Base-by-base conservation (phyloP, 164 flowering plant species). In the Vitis labrusca region DNA sequence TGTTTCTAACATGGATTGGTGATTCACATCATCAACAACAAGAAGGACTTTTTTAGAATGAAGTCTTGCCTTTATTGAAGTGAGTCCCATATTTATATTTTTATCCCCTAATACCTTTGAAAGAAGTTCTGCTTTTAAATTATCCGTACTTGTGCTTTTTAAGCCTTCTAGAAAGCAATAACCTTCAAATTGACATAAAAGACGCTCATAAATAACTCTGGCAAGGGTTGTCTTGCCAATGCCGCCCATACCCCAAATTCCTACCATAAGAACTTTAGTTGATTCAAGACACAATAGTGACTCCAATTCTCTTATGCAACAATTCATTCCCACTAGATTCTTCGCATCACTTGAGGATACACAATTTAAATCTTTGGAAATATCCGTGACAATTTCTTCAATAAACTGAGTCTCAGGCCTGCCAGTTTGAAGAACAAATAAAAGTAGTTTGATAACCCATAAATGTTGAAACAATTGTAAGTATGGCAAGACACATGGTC, bases 161-260 rank as follows among this genome's bases (percentile, higher is more conserved):
- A 75, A 72, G 69, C 76, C 69, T 2, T 55, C 62, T 16, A 76
- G 53, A 51, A 76, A 76, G 71, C 68, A 17, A 16, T 55, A 17
- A 10, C 59, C 52, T 7, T 77, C 75, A 55, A 79, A 82, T 0
- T 51, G 1, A n/a, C 13, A 1, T 1, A 12, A 27, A 0, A 63
- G 23, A 48, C 30, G 52, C 14, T 61, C 27, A 13, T 10, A 59
- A 10, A 66, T 3, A 12, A 53, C 75, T 54, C 63, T 58, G 50
- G 81, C 78, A 47, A 78, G 17, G 10, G 79, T 74, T 16, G 80
- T 81, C 65, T 78, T 78, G 10, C 84, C 77, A 15, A 77, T 53
- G 0, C 84, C 84, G 14, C 74, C 78, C 73, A 76, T 76, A 0
- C 83, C 81, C 63, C 59, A 61, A 51, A 80, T 62, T 29, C 73